Evolutionary conservation across 2,329 filamentous ascomycete genomes (phyloP).

Genomic region (Diaporthe caulivora): DNA sequence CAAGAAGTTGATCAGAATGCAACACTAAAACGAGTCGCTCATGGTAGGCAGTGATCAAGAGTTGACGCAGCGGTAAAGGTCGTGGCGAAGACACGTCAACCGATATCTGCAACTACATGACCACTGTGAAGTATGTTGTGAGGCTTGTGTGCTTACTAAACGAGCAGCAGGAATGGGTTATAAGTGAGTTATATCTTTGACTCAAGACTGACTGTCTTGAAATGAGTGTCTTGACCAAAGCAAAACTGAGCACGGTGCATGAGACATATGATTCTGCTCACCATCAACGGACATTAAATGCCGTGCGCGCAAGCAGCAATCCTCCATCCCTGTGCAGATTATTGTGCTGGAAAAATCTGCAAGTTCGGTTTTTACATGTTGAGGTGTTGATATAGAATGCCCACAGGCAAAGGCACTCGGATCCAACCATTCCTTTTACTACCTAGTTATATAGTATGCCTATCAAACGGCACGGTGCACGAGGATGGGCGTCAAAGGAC

Average conservation of each 20-base stretch:
- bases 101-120: constrained; percentile 8
- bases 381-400: background rate
- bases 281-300: background rate
- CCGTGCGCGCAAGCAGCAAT: too few relatives aligned
- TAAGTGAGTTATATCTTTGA: background rate
- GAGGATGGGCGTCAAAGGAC: too few relatives aligned
- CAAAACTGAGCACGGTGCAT: background rate
- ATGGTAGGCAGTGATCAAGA: background rate
- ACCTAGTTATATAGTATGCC: too few relatives aligned
- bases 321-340: background rate
- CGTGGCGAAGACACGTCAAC: background rate
- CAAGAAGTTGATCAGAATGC: background rate
- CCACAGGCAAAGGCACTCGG: too few relatives aligned
- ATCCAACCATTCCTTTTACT: background rate
- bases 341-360: background rate
- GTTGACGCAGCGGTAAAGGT: background rate
- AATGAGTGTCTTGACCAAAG: background rate
- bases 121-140: background rate
- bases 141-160: background rate
- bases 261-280: background rate
- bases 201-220: background rate
- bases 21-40: background rate
- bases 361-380: background rate
- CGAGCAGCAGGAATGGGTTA: background rate
- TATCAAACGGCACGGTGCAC: too few relatives aligned